Conservation (phyloP, 768 basidiomycete species). For the Mycena galopus region DNA sequence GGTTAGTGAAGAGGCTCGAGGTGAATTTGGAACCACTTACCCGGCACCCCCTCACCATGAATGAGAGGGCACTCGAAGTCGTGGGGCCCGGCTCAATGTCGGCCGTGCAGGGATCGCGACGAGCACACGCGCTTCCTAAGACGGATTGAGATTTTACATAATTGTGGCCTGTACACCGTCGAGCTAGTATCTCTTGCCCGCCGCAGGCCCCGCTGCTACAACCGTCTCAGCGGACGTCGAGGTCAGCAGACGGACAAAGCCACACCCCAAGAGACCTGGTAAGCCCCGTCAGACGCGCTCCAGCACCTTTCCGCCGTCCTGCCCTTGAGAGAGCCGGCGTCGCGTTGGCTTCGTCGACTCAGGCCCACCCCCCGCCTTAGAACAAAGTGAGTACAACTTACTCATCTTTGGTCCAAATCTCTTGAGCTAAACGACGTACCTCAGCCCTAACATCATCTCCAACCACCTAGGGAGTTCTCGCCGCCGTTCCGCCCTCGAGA, state of each 20-base stretch:
- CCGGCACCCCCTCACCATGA: conserved; percentile 83
- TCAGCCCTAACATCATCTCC: too few relatives aligned
- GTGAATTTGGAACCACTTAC: conserved; percentile 58
- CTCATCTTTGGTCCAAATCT: too few relatives aligned
- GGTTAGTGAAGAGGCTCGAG: too few relatives aligned
- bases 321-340: too few relatives aligned
- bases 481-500: too few relatives aligned
- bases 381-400: too few relatives aligned
- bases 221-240: conserved; percentile 2
- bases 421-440: too few relatives aligned
- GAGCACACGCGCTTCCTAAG: background rate
- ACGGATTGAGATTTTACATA: background rate
- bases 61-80: too few relatives aligned
- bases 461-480: too few relatives aligned
- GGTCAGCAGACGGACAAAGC: conserved; percentile 9
- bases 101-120: background rate
- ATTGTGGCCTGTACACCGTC: background rate
- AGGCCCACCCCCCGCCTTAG: too few relatives aligned
- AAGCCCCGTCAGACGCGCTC: background rate
- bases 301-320: too few relatives aligned
- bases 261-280: conserved; percentile 6
- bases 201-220: conserved; percentile 5
- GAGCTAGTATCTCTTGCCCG: background rate
- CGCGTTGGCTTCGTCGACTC: too few relatives aligned
- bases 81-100: background rate